Conservation (phyloP, 352 stramenopile genomes). For the Phytophthora syringae region DNA sequence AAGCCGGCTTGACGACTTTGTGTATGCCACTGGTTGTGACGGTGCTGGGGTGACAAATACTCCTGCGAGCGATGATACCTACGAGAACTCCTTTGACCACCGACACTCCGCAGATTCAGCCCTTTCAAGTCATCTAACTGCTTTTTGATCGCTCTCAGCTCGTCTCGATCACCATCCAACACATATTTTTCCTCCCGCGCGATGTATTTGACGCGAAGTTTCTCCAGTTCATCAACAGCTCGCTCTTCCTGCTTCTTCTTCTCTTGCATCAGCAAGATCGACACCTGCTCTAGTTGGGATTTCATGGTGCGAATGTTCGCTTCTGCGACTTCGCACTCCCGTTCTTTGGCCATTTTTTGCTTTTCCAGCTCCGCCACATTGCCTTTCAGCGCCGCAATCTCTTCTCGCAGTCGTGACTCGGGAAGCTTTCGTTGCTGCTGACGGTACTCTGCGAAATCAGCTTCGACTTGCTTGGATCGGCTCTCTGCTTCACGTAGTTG, state of each 20-base stretch:
- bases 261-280: conserved; percentile 56
- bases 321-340: conserved; percentile 47
- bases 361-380: conserved; percentile 70
- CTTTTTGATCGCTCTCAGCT: conserved; percentile 82
- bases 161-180: conserved; percentile 78
- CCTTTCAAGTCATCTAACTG: conserved; percentile 78
- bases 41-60: conserved; percentile 13
- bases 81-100: neutral
- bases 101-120: conserved; percentile 35
- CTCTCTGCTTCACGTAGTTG: conserved; percentile 57
- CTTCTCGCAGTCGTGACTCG: conserved; percentile 70
- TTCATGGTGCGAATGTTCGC: conserved; percentile 48
- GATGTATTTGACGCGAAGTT: conserved; percentile 81
- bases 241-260: conserved; percentile 75
- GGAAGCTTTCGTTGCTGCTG: conserved; percentile 78
- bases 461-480: conserved; percentile 60
- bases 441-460: conserved; percentile 75
- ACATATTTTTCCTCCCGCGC: conserved; percentile 83
- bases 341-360: conserved; percentile 50
- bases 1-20: conserved; percentile 15
- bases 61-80: conserved; percentile 13
- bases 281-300: conserved; percentile 65
- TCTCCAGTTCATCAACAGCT: conserved; percentile 76
- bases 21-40: conserved; percentile 14
- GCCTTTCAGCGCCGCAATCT: conserved; percentile 67